Conservation (phyloP, 176 grass and related monocot species). For the Aegilops umbellulata region DNA sequence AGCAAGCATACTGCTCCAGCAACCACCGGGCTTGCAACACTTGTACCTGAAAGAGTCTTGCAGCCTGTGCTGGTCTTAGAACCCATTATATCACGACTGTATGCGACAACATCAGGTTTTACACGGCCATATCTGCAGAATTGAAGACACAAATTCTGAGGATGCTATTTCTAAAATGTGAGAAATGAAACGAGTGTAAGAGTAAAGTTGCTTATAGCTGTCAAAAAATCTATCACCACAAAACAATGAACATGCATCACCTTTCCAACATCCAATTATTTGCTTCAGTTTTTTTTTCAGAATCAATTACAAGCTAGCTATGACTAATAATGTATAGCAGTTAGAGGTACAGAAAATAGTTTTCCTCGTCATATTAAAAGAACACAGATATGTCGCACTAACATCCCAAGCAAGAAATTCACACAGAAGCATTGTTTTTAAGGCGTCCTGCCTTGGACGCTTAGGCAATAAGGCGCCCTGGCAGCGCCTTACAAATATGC, state of each 20-base stretch:
- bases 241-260: background rate
- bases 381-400: background rate
- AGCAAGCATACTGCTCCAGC: constrained; percentile 95
- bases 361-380: background rate
- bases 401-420: background rate
- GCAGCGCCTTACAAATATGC: too few species aligned
- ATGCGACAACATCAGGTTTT: constrained; percentile 95
- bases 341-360: background rate
- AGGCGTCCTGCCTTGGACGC: too few species aligned
- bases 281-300: background rate
- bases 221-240: background rate
- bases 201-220: background rate
- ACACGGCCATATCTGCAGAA: constrained; percentile 88
- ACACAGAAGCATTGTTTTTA: background rate
- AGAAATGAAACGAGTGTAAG: background rate
- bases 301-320: background rate
- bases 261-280: background rate
- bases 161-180: constrained; percentile 21
- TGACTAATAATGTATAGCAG: background rate
- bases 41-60: constrained; percentile 96
- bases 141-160: constrained; percentile 29
- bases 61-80: constrained; percentile 99
- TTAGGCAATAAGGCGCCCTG: too few species aligned
- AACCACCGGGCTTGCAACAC: constrained; percentile 94
- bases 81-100: constrained; percentile 96